These are phyloP conservation scores for Solanum medicagineum DNA, from an alignment of 257 asterid species.

Conservation along the genomic window DNA sequence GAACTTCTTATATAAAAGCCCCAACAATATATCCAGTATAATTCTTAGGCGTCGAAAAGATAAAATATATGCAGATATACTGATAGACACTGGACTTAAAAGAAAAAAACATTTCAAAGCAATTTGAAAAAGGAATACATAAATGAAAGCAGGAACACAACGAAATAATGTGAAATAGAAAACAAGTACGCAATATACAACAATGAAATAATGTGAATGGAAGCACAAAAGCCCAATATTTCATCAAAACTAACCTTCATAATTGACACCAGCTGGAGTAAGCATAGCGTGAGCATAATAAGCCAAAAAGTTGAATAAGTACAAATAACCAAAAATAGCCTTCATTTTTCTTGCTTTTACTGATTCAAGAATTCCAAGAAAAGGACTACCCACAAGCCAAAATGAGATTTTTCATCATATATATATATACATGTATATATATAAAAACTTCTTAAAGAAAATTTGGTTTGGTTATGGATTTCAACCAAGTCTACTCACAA, in stretches of 20 bases:
- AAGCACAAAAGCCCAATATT: background rate
- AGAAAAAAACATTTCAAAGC: background rate
- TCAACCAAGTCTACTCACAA: background rate
- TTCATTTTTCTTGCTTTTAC: constrained; percentile 20
- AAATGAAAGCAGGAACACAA: background rate
- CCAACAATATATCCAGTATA: background rate
- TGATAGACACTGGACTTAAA: background rate
- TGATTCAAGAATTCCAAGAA: constrained; percentile 1
- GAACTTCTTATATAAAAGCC: background rate
- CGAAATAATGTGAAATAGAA: background rate
- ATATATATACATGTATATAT: too few relatives aligned
- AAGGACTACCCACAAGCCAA: background rate
- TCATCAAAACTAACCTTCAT: constrained; percentile 45
- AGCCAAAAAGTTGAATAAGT: constrained; percentile 30
- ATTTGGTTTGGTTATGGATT: background rate
- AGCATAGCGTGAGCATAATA: constrained; percentile 47
- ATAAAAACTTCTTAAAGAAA: background rate
- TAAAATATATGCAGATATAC: background rate
- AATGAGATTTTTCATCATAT: background rate
- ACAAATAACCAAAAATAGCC: constrained; percentile 17
- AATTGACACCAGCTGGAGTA: constrained; percentile 81
- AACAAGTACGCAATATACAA: background rate
- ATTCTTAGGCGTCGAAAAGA: background rate
- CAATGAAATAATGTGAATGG: background rate
- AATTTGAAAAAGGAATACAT: too few relatives aligned